These are phyloP conservation scores for Naganishia cerealis DNA, from an alignment of 1,284 basidiomycete species.

Conservation along the genomic window DNA sequence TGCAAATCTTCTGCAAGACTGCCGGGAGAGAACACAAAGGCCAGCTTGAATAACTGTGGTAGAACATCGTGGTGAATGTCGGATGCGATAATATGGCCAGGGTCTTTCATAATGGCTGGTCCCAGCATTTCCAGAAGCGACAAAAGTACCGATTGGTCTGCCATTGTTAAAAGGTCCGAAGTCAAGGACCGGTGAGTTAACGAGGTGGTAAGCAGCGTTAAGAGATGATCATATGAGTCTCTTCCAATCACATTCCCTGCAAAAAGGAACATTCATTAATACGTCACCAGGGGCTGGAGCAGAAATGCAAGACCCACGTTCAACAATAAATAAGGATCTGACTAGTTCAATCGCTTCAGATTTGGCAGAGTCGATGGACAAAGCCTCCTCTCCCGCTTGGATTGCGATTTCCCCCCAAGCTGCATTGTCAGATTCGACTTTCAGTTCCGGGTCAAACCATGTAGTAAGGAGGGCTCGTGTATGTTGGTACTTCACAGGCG, in stretches of 20 bases:
- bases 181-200: conserved; percentile 25
- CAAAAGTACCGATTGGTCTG: conserved; percentile 1
- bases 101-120: conserved; percentile 11
- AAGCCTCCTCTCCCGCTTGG: conserved; percentile 30
- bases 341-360: conserved; percentile 24
- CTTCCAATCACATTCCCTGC: conserved; percentile 22
- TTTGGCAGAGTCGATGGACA: neutral
- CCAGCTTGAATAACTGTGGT: conserved; percentile 17
- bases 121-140: conserved; percentile 15
- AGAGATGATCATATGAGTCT: conserved; percentile 23
- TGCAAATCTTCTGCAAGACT: neutral
- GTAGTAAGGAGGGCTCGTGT: conserved; percentile 24
- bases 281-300: neutral
- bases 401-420: conserved; percentile 31
- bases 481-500: conserved; percentile 8
- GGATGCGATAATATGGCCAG: conserved; percentile 16
- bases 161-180: neutral
- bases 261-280: neutral
- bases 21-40: conserved; percentile 5
- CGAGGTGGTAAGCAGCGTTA: conserved; percentile 22
- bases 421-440: conserved; percentile 12
- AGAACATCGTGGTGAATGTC: conserved; percentile 23
- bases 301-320: conserved; percentile 18
- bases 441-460: conserved; percentile 1
- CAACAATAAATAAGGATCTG: conserved; percentile 5